Conservation (phyloP, 1,284 basidiomycete genomes). For the Austroboletus novae-zelandiae region DNA sequence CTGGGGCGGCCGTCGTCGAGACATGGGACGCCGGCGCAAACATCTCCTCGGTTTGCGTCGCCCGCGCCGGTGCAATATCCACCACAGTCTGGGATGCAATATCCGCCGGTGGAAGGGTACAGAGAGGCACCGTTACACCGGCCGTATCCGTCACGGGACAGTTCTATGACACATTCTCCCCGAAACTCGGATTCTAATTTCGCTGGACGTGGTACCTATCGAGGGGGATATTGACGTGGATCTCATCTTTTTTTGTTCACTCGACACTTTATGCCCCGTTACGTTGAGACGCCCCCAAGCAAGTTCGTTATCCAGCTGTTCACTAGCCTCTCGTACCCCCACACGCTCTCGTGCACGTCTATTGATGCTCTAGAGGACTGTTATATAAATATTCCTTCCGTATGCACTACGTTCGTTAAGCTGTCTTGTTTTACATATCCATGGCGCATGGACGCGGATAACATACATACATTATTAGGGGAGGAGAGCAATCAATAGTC, state of each 20-base stretch:
- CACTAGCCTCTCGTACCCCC: slow-evolving; percentile 11
- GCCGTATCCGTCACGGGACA: slow-evolving; percentile 34
- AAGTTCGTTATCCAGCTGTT: slow-evolving; percentile 3
- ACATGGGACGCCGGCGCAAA: slow-evolving; percentile 24
- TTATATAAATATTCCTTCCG: not conserved
- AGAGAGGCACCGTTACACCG: slow-evolving; percentile 52
- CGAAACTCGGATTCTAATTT: slow-evolving; percentile 19
- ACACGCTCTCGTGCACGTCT: slow-evolving; percentile 10
- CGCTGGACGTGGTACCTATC: slow-evolving; percentile 38
- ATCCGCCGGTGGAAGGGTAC: slow-evolving; percentile 29
- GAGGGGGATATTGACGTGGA: slow-evolving; percentile 26
- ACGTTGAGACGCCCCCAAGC: slow-evolving; percentile 14
- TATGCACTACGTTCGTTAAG: too few relatives aligned
- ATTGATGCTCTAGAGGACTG: slow-evolving; percentile 13
- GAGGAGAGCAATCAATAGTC: too few relatives aligned
- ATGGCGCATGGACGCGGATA: not conserved
- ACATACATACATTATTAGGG: too few relatives aligned
- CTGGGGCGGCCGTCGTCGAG: slow-evolving; percentile 28
- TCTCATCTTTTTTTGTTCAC: not conserved
- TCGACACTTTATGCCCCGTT: slow-evolving; percentile 12
- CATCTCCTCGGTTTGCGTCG: slow-evolving; percentile 13
- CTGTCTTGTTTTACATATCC: too few relatives aligned
- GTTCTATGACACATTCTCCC: slow-evolving; percentile 4
- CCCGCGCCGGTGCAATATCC: slow-evolving; percentile 27
- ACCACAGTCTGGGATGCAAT: slow-evolving; percentile 24